A percentile compares a stretch with the other conserved stretches of the same genome.
Conservation (phyloP, 768 basidiomycete species). For the Suillus subluteus region DNA sequence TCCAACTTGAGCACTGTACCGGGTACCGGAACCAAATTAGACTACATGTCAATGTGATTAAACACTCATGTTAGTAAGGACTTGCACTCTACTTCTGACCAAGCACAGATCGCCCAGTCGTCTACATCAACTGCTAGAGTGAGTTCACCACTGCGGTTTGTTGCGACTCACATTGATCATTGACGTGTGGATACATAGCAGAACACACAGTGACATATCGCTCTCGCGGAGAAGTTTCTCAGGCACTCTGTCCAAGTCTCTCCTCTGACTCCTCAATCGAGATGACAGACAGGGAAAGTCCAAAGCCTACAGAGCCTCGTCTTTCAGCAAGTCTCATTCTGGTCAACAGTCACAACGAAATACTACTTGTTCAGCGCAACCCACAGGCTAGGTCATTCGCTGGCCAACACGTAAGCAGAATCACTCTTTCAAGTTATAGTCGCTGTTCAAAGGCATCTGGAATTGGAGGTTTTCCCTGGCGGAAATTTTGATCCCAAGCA, state of each 20-base stretch:
- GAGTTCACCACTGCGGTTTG: background rate
- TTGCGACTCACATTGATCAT: background rate
- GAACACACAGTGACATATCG: background rate
- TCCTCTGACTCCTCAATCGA: background rate
- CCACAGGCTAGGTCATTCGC: constrained; percentile 65
- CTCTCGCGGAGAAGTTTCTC: background rate
- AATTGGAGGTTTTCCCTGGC: constrained; percentile 71
- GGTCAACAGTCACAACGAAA: constrained; percentile 66
- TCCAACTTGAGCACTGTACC: background rate
- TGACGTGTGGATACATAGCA: background rate
- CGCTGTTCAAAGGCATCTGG: constrained; percentile 9
- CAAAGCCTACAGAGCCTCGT: constrained; percentile 40
- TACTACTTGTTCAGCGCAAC: constrained; percentile 72
- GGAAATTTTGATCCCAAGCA: constrained; percentile 68
- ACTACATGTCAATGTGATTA: background rate
- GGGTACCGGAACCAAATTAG: background rate
- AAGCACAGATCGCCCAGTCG: background rate
- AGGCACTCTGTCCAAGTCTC: background rate
- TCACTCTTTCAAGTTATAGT: constrained; percentile 1
- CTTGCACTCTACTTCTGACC: background rate
- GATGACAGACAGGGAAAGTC: background rate
- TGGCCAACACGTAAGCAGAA: constrained; percentile 60
- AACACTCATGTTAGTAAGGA: constrained; percentile 1
- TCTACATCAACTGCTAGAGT: background rate
- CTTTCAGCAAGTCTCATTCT: constrained; percentile 71